Evolutionary conservation across 2,329 filamentous ascomycete genomes (phyloP).

Genomic region (Ceratocystis ficicola): DNA sequence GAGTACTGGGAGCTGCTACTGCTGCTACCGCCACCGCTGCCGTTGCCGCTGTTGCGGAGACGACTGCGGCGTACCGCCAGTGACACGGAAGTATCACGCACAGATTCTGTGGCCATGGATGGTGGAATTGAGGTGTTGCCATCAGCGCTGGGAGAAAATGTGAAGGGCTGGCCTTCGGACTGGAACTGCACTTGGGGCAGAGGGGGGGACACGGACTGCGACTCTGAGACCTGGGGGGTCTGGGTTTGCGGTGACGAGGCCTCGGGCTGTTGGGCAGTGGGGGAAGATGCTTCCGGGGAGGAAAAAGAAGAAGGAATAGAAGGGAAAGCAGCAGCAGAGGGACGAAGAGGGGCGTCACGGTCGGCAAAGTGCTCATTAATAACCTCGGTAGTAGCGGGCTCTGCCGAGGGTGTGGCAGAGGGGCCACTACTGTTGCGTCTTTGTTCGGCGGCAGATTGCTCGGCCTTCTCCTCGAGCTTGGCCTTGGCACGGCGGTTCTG

Average conservation of each 20-base stretch:
- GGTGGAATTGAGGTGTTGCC: not conserved
- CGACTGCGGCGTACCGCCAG: constrained; percentile 20
- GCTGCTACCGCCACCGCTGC: not conserved
- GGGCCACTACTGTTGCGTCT: constrained; percentile 25
- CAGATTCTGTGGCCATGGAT: constrained; percentile 23
- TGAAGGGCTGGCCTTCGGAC: not conserved
- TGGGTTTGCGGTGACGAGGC: not conserved
- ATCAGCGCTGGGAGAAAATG: not conserved
- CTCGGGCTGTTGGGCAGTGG: not conserved
- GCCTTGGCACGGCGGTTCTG: constrained; percentile 54
- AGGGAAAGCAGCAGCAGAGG: constrained; percentile 30
- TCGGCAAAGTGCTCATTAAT: constrained; percentile 30
- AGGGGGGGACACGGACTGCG: not conserved
- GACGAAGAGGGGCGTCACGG: constrained; percentile 29
- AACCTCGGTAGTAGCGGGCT: constrained; percentile 22
- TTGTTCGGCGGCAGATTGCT: constrained; percentile 34
- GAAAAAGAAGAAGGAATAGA: not conserved
- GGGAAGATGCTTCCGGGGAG: constrained; percentile 19
- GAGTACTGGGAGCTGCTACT: not conserved
- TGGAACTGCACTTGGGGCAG: not conserved
- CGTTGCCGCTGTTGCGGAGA: constrained; percentile 10
- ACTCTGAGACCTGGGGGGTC: not conserved
- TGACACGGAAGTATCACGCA: constrained; percentile 25
- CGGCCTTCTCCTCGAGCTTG: constrained; percentile 50
- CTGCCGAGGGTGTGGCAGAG: constrained; percentile 24